phyloP scores from a whole-genome alignment of 768 basidiomycete species.

The Hypholoma fasciculare region DNA sequence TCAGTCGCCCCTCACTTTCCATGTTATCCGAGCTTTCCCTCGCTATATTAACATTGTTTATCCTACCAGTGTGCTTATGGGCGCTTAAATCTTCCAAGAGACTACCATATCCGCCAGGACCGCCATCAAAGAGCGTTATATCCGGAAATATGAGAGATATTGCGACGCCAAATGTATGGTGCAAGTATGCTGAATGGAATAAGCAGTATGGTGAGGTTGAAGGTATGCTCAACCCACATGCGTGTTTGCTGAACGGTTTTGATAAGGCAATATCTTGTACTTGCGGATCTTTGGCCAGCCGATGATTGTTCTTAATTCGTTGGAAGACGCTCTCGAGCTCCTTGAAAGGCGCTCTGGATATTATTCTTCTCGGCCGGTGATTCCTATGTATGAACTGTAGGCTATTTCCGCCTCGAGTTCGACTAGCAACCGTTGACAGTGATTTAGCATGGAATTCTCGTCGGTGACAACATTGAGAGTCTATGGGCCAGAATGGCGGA shows the following conservation, averaged over 20 bases:
- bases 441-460: neutral
- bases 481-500: neutral
- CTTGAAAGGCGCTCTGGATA: neutral
- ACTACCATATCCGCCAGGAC: neutral
- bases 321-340: conserved; percentile 2
- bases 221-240: neutral
- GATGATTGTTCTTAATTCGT: conserved; percentile 2
- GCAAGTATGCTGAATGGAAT: neutral
- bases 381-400: conserved; percentile 1
- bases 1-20: too few relatives aligned
- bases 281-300: neutral
- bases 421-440: neutral
- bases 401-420: neutral
- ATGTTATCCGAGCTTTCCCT: neutral
- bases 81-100: neutral
- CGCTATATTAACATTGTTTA: neutral
- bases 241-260: too few relatives aligned
- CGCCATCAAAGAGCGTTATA: neutral
- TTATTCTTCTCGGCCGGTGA: conserved; percentile 1
- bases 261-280: neutral
- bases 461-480: neutral
- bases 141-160: neutral
- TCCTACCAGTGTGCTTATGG: neutral
- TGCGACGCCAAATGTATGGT: neutral
- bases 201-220: neutral